Percentiles rank a stretch among this genome's conserved stretches.
These are phyloP conservation scores for Termitomyces sp. DNA, from an alignment of 768 basidiomycete species.

Conservation along the genomic window DNA sequence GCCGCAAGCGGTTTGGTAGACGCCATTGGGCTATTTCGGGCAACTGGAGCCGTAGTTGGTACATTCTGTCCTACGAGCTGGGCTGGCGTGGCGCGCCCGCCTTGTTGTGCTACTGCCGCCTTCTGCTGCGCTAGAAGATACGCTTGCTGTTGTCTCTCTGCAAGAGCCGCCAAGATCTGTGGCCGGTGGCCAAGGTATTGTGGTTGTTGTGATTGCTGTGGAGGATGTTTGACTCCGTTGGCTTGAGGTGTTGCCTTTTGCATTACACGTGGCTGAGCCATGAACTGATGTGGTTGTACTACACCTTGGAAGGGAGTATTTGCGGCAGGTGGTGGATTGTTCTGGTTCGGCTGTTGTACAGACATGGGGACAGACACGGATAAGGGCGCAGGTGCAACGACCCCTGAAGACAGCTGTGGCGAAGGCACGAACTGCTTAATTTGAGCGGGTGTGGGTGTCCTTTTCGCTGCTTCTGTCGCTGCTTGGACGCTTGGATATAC, in stretches of 20 bases:
- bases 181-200: not conserved
- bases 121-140: not conserved
- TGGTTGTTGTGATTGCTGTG: conserved; percentile 1
- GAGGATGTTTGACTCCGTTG: not conserved
- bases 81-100: conserved; percentile 22
- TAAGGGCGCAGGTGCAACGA: conserved; percentile 10
- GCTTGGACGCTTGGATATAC: conserved; percentile 30
- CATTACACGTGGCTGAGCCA: conserved; percentile 2
- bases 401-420: conserved; percentile 17
- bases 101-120: conserved; percentile 13
- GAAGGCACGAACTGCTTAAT: conserved; percentile 13
- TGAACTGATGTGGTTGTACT: conserved; percentile 2
- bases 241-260: not conserved
- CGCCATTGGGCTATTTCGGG: conserved; percentile 31
- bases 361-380: conserved; percentile 1
- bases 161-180: not conserved
- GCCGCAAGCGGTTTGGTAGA: conserved; percentile 24
- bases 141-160: conserved; percentile 3
- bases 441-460: conserved; percentile 31
- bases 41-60: conserved; percentile 13
- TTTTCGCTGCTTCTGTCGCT: conserved; percentile 25
- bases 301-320: conserved; percentile 11
- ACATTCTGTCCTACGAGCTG: conserved; percentile 13
- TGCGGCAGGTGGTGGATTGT: conserved; percentile 12
- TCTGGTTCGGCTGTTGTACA: conserved; percentile 7